Evolutionary conservation across 1,139 yeast species (phyloP), one percentile per base, ranked within the genome.

Genomic region (Geotrichum candidum): DNA sequence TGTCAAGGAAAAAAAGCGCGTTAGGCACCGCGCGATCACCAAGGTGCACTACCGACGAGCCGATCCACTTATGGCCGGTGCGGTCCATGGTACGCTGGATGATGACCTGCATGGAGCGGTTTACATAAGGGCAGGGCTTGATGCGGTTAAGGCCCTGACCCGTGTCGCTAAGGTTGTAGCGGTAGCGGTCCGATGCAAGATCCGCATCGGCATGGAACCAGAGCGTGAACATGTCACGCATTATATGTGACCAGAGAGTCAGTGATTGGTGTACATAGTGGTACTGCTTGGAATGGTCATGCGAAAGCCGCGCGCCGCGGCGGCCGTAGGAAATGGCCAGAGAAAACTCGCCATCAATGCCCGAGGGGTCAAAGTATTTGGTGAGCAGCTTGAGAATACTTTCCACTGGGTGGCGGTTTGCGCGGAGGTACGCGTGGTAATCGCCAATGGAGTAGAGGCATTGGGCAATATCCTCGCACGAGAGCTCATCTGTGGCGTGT

Each of bases 21-120:
- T 87, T 87, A 1, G 94, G 94, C 5, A 87, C 94, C 0, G 90
- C 87, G 67, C 84, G 86, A 71, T 87, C 94, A 51, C 92, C 94
- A 29, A 87, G 69, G 73, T 87, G 94, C 27, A 87, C 87, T 31
- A 85, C 91, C 18, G 87, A 83, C 7, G 89, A 84, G 1, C 94
- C 94, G 53, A 87, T 85, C 91, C 92, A 87, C 10, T n/a, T 50
- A 2, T 81, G 75, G 0, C 85, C 83, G 23, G 87, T 82, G 61
- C 80, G 79, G 35, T 78, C 72, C 68, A 87, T 87, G 57, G 88
- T 87, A 64, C 84, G 85, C 22, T 79, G 73, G 58, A 87, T 77
- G 65, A 87, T 82, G 63, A 78, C 79, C 67, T 86, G 86, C 91
- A 87, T 87, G 62, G 84, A 84, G 60, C 86, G 80, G 72, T 83